Base-by-base conservation (phyloP, 768 basidiomycete genomes). In the Crassisporium funariophilum region DNA sequence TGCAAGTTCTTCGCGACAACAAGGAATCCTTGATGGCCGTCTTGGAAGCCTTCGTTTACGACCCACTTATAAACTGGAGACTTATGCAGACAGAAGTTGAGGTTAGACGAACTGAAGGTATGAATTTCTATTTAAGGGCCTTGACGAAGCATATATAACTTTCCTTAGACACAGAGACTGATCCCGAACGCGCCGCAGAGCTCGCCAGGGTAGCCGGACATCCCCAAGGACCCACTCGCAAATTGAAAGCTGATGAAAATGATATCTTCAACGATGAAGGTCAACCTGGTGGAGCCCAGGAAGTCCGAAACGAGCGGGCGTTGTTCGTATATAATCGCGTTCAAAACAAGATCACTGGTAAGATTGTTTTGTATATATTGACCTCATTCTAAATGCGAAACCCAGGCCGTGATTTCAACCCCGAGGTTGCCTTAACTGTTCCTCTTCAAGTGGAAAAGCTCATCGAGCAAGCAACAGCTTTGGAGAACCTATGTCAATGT, bases 1-100 rank as follows among this genome's bases (percentile, higher is more conserved):
- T 99, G 95, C 79, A 82, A 45, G 97, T 99, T 4, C 71, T 98
- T 46, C 87, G 97, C 22, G 91, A 90, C 48, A 98, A 99, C 72
- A 94, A 94, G 69, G 97, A 99, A 65, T 97, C 94, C n/a, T 74
- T 99, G 49, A 93, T 98, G 91, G 97, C 97, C 4, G 95, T 99
- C 15, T 75, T 99, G 21, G 97, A 99, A 65, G 95, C 97, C 5
- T 98, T 99, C 63, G 95, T 98, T 7, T 98, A 98, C 58, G 97
- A 99, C 61, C 97, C 97, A 10, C 71, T 99, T 46, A 95, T 98
- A 74, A 95, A 93, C 60, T 99, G 95, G 94, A 82, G 94, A 57
- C 73, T 97, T 52, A 88, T 91, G 77, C 88, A 90, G 59, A 81
- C 87, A 4, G 91, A 94, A 42, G 83, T 81, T 29, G 89, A 91